Evolutionary conservation across 768 basidiomycete species (phyloP), one percentile per base, ranked within the genome.

Genomic region (Chalciporus pseudorubinellus): DNA sequence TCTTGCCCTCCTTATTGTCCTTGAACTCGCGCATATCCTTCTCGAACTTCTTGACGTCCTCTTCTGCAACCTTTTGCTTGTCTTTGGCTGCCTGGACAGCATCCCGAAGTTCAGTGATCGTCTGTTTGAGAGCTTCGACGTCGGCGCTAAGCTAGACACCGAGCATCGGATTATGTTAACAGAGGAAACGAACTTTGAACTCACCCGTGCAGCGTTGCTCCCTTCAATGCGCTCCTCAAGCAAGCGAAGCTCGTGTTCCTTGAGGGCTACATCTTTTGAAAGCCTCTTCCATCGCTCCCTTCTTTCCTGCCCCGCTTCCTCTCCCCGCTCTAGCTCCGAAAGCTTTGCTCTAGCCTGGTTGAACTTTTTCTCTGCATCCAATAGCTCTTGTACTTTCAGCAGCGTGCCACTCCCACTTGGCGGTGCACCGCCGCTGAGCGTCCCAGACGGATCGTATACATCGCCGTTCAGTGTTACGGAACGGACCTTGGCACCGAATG

Each of bases 11-110:
- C 68, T 97, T 97, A 74, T 99, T 95, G 71, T 95, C 88, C 75
- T 97, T 95, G 77, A 99, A 98, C 74, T 98, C 97, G 48, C 82
- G 83, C 93, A 99, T 98, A 66, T 99, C 97, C 61, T 87, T 87
- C 71, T 98, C 92, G 20, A 98, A 83, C 62, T 87, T 90, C 72
- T 84, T 85, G 66, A 83, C 81, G 52, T 98, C 94, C 0, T 77
- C 83, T 44, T 85, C 74, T 0, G 92, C 91, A 7, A 71, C 77
- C 62, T 80, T 81, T 67, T 95, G 90, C 63, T 91, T 91, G 48
- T 84, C 76, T 64, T 85, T 82, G 6, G 92, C 84, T 0, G 72
- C 71, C 54, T 83, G 70, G n/a, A 89, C 71, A 1, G 83, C 80
- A 18, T 66, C 65, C 39, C 78, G 74, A 24, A 93, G 74, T 22